Evolutionary conservation across 73 alveolate species (phyloP).

Genomic region (Paramecium sexaurelia): DNA sequence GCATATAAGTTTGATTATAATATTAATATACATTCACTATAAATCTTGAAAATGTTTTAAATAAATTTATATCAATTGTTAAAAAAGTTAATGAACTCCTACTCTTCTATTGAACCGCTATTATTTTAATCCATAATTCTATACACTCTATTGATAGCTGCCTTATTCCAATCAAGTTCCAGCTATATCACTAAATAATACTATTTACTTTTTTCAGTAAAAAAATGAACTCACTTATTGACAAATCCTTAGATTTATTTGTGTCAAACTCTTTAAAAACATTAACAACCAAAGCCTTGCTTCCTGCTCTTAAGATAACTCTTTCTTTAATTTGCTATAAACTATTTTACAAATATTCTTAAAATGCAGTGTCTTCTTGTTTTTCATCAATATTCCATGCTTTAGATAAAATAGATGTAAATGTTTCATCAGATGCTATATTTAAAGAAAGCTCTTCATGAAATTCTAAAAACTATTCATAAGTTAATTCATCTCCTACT

Average conservation of each 20-base stretch:
- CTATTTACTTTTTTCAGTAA: not conserved
- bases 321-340: not conserved
- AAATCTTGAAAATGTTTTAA: not conserved
- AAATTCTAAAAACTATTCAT: conserved; percentile 15
- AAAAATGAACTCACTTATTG: not conserved
- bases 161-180: not conserved
- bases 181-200: not conserved
- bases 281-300: not conserved
- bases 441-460: conserved; percentile 17
- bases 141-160: not conserved
- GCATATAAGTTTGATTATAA: not conserved
- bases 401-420: not conserved
- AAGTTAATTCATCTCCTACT: not conserved
- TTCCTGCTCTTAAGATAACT: conserved; percentile 3
- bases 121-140: conserved; percentile 25
- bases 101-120: not conserved
- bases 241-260: conserved; percentile 4
- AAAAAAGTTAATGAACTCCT: not conserved
- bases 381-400: conserved; percentile 42
- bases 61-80: not conserved
- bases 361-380: conserved; percentile 47
- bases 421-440: conserved; percentile 30
- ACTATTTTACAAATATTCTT: conserved; percentile 11
- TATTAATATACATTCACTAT: not conserved
- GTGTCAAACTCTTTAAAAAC: conserved; percentile 27